Percentiles rank a stretch among this genome's conserved stretches.
Conservation (phyloP, 2,329 filamentous ascomycete species). For the Penicillium sp. region DNA sequence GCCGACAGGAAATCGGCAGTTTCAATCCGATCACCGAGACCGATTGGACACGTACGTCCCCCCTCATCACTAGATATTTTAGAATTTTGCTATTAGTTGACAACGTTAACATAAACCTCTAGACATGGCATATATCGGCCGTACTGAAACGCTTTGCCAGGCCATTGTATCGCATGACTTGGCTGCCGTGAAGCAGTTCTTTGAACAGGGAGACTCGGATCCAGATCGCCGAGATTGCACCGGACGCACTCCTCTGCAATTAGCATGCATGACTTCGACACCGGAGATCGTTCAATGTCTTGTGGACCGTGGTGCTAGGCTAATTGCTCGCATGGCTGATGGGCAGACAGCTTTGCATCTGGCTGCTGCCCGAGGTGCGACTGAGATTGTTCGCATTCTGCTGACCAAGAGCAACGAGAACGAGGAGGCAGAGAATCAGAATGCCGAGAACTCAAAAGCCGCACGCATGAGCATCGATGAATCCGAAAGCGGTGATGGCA, state of each 20-base stretch:
- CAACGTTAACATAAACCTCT: background rate
- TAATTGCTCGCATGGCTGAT: conserved; percentile 76
- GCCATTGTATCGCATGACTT: conserved; percentile 77
- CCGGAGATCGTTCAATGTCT: conserved; percentile 72
- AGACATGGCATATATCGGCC: conserved; percentile 86
- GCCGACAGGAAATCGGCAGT: conserved; percentile 71
- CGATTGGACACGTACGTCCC: conserved; percentile 68
- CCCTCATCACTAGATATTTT: background rate
- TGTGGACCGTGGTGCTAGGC: conserved; percentile 71
- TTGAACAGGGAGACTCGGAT: conserved; percentile 69
- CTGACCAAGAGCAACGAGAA: conserved; percentile 67
- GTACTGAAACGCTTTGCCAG: conserved; percentile 76
- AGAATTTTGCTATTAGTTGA: background rate
- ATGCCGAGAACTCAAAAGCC: conserved; percentile 26
- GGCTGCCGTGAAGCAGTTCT: conserved; percentile 72
- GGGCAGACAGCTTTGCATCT: conserved; percentile 83
- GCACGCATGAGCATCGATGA: background rate
- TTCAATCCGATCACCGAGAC: conserved; percentile 82
- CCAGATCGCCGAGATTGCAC: conserved; percentile 77
- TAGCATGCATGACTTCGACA: conserved; percentile 72
- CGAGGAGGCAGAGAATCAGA: conserved; percentile 57
- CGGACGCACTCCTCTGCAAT: conserved; percentile 76
- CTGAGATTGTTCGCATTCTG: conserved; percentile 71
- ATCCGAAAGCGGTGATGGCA: conserved; percentile 46
- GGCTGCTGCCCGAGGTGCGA: conserved; percentile 70